Percentiles rank a stretch among this genome's conserved stretches.
These are phyloP conservation scores for Penium margaritaceum DNA, from an alignment of 139 green algal species.

Conservation along the genomic window DNA sequence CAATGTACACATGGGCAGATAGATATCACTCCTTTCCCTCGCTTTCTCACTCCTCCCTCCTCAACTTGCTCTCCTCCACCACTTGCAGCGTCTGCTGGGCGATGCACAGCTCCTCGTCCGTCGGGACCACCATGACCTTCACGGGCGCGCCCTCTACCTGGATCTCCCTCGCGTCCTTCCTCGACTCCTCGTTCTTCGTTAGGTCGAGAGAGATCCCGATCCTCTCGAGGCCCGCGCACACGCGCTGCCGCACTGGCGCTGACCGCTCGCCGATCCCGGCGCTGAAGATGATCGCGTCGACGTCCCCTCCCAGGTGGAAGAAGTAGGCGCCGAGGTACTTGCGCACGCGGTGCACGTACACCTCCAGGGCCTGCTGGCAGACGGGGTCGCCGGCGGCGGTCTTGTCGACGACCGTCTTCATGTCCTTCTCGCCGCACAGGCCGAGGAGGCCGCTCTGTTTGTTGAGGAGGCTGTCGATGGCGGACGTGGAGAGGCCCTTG, in stretches of 20 bases:
- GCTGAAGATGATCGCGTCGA: slow-evolving; percentile 79
- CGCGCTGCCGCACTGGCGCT: slow-evolving; percentile 45
- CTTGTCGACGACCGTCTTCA: slow-evolving; percentile 54
- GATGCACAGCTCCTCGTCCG: slow-evolving; percentile 82
- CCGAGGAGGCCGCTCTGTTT: slow-evolving; percentile 66
- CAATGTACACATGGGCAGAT: no score
- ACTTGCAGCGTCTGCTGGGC: slow-evolving; percentile 60
- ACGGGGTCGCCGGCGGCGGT: slow-evolving; percentile 48
- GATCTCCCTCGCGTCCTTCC: slow-evolving; percentile 54
- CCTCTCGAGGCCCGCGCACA: slow-evolving; percentile 57
- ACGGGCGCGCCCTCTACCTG: slow-evolving; percentile 30
- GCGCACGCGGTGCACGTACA: slow-evolving; percentile 68
- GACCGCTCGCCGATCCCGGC: slow-evolving; percentile 72
- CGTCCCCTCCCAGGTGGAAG: slow-evolving; percentile 60
- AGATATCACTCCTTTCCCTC: no score
- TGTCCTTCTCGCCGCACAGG: slow-evolving; percentile 56
- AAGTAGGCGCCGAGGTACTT: slow-evolving; percentile 83
- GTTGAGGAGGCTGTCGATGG: slow-evolving; percentile 70
- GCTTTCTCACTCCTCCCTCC: no score
- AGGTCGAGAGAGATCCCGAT: slow-evolving; percentile 65
- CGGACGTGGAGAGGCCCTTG: slow-evolving; percentile 36
- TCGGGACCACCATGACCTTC: slow-evolving; percentile 75
- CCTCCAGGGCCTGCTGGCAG: slow-evolving; percentile 62
- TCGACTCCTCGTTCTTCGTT: slow-evolving; percentile 55
- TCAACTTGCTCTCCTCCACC: not conserved